Evolutionary conservation across 345 rosid genomes (phyloP).

Genomic region (Limnanthes douglasii): DNA sequence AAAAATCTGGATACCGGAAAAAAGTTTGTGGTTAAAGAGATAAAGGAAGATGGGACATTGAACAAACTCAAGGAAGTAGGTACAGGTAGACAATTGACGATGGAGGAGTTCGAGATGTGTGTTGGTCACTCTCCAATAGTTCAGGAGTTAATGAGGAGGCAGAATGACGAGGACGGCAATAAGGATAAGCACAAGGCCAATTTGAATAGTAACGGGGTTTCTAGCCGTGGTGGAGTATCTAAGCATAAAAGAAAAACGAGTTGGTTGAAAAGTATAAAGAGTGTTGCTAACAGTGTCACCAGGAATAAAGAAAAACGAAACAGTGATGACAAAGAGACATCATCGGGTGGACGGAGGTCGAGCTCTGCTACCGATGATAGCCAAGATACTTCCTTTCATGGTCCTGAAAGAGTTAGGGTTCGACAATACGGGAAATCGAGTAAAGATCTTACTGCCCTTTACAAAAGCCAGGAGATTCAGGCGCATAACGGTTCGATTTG

Average conservation of each 20-base stretch:
- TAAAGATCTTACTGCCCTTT: constrained; percentile 73
- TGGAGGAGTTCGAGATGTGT: constrained; percentile 84
- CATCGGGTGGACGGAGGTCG: constrained; percentile 76
- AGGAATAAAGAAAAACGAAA: constrained; percentile 66
- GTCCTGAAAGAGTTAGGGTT: constrained; percentile 80
- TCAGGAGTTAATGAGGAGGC: constrained; percentile 91
- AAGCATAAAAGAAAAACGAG: constrained; percentile 61
- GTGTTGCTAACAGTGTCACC: constrained; percentile 47
- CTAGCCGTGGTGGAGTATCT: constrained; percentile 21
- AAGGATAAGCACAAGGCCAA: constrained; percentile 34
- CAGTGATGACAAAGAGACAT: constrained; percentile 76
- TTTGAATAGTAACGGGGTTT: constrained; percentile 18
- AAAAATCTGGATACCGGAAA: constrained; percentile 79
- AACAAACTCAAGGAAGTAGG: constrained; percentile 81
- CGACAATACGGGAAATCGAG: constrained; percentile 70
- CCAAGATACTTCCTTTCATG: constrained; percentile 70
- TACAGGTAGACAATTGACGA: constrained; percentile 72
- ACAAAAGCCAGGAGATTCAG: constrained; percentile 82
- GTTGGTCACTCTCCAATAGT: constrained; percentile 94
- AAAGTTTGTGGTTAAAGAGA: constrained; percentile 80
- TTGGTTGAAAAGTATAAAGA: constrained; percentile 73
- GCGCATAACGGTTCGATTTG: constrained; percentile 88
- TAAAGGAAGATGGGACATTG: constrained; percentile 62
- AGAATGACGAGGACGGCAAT: constrained; percentile 60
- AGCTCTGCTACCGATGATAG: constrained; percentile 96